phyloP scores from a whole-genome alignment of 257 asterid species.

The Lycium barbarum region DNA sequence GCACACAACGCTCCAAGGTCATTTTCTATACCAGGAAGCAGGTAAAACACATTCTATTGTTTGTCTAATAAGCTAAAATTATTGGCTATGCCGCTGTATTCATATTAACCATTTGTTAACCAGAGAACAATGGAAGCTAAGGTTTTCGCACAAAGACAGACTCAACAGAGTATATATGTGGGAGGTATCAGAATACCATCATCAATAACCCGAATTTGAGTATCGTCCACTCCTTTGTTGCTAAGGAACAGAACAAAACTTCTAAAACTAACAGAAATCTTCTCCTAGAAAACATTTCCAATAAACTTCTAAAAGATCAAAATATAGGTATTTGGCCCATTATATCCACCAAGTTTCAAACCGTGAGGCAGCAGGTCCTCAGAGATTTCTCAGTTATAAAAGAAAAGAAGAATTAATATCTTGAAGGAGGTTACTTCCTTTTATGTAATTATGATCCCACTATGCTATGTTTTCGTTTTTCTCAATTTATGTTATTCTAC shows the following conservation, averaged over 20 bases:
- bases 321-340: background rate
- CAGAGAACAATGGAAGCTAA: background rate
- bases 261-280: background rate
- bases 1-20: background rate
- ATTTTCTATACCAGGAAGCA: background rate
- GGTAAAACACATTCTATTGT: background rate
- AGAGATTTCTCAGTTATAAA: background rate
- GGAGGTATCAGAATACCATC: background rate
- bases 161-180: constrained; percentile 7
- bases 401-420: background rate
- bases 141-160: background rate
- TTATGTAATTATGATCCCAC: background rate
- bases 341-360: background rate
- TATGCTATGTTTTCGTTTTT: background rate
- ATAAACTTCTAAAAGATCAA: background rate
- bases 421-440: background rate
- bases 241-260: constrained; percentile 5
- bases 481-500: background rate
- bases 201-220: constrained; percentile 12
- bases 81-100: background rate
- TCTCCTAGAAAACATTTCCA: background rate
- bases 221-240: background rate
- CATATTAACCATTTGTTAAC: background rate
- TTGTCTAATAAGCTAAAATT: background rate
- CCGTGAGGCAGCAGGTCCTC: background rate